phyloP scores from a whole-genome alignment of 352 stramenopile genomes.

The Aphanomyces euteiches region DNA sequence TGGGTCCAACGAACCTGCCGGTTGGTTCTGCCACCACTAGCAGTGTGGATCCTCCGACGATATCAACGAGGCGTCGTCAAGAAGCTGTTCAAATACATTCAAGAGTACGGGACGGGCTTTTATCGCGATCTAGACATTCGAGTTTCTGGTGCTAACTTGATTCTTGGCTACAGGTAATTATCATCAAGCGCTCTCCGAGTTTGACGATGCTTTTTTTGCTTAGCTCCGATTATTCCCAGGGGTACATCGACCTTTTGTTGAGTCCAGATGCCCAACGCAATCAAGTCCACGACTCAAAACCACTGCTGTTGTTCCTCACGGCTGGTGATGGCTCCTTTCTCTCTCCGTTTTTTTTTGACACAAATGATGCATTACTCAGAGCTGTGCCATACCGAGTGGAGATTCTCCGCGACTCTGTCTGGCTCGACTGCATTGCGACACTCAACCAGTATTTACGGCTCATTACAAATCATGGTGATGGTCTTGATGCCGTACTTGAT shows the following conservation, averaged over 20 bases:
- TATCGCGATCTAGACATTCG: constrained; percentile 80
- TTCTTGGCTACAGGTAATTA: constrained; percentile 68
- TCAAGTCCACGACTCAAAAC: background rate
- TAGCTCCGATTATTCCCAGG: constrained; percentile 72
- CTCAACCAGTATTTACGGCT: constrained; percentile 66
- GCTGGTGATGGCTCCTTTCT: constrained; percentile 78
- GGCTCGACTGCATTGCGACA: constrained; percentile 77
- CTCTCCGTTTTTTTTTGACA: constrained; percentile 73
- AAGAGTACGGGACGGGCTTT: constrained; percentile 63
- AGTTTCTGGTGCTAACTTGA: constrained; percentile 66
- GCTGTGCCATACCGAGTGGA: constrained; percentile 61
- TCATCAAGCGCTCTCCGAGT: background rate
- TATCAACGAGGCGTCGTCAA: constrained; percentile 63
- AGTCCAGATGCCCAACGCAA: constrained; percentile 32
- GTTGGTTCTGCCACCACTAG: background rate
- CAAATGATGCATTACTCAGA: constrained; percentile 77
- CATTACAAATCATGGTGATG: constrained; percentile 46
- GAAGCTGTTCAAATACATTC: constrained; percentile 61
- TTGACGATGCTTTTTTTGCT: background rate
- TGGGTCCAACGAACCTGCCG: background rate
- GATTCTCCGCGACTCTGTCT: constrained; percentile 72
- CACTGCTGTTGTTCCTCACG: constrained; percentile 47
- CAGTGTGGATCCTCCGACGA: constrained; percentile 61
- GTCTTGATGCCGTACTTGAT: constrained; percentile 41
- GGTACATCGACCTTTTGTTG: constrained; percentile 75